Conservation (phyloP, 2,329 filamentous ascomycete species). For the Colletotrichum scovillei region DNA sequence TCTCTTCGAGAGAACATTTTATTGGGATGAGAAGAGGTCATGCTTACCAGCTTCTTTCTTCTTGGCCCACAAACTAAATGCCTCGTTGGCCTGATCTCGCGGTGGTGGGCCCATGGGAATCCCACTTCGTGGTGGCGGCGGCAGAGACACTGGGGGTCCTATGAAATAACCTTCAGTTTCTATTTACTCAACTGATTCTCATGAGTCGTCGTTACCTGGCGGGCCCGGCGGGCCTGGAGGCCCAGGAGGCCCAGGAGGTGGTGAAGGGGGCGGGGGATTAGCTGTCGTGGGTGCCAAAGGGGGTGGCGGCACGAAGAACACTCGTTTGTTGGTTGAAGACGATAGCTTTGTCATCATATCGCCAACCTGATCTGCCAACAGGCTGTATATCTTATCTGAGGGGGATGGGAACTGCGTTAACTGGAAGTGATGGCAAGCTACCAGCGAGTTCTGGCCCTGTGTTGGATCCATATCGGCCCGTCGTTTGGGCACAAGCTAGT, state of each 20-base stretch:
- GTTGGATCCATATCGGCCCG: background rate
- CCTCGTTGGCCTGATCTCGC: background rate
- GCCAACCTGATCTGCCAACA: slow-evolving; percentile 14
- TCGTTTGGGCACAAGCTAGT: slow-evolving; percentile 12
- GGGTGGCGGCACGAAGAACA: background rate
- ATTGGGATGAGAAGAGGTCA: no score
- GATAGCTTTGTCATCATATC: slow-evolving; percentile 16
- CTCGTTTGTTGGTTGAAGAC: background rate
- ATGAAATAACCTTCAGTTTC: background rate
- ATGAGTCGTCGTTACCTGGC: background rate
- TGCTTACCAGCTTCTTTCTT: slow-evolving; percentile 12
- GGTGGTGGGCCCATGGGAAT: background rate
- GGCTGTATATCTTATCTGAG: slow-evolving; percentile 30
- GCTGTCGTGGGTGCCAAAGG: background rate
- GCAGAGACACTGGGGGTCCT: background rate
- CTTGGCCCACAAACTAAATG: slow-evolving; percentile 6
- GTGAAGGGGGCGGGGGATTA: background rate
- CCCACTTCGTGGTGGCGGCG: background rate
- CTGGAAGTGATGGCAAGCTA: slow-evolving; percentile 38
- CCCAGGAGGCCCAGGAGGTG: background rate
- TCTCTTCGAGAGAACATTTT: background rate
- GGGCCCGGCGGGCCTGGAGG: background rate
- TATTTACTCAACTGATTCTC: background rate
- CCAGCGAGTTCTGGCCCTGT: background rate
- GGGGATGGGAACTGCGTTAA: slow-evolving; percentile 36